Conservation (phyloP, 1,284 basidiomycete genomes). For the Leccinum subrobustum region DNA sequence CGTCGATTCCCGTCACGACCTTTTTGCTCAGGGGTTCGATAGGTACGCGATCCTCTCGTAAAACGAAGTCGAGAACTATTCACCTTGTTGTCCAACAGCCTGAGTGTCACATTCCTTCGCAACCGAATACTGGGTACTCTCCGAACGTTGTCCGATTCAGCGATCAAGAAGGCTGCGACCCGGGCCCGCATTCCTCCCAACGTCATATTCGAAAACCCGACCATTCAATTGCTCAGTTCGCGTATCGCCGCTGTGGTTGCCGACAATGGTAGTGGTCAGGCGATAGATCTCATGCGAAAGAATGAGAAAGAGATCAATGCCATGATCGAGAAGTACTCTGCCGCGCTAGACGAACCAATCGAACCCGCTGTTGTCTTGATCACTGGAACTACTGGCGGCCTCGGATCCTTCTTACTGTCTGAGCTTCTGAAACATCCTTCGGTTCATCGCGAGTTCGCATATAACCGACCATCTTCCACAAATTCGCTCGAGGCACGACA, state of each 20-base stretch:
- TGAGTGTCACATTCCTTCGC: conserved; percentile 30
- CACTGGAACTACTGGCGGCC: conserved; percentile 33
- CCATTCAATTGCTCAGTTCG: conserved; percentile 9
- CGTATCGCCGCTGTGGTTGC: conserved; percentile 9
- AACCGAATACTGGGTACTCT: conserved; percentile 29
- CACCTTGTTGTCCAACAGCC: conserved; percentile 11
- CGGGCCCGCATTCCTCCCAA: conserved; percentile 12
- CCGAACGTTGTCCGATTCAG: conserved; percentile 7
- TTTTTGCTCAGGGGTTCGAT: background rate
- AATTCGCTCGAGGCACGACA: conserved; percentile 9
- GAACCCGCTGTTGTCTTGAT: conserved; percentile 22
- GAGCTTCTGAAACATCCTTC: conserved; percentile 14
- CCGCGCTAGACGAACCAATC: background rate
- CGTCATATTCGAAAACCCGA: conserved; percentile 23
- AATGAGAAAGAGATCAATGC: conserved; percentile 6
- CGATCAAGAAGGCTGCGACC: background rate
- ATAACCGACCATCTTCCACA: conserved; percentile 20
- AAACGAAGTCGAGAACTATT: background rate
- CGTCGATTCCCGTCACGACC: background rate
- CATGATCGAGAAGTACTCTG: conserved; percentile 18
- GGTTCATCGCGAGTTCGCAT: conserved; percentile 24
- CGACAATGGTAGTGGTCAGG: background rate
- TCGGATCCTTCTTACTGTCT: conserved; percentile 29
- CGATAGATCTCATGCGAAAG: background rate
- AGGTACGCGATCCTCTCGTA: conserved; percentile 18